Evolutionary conservation across 345 rosid genomes (phyloP), one percentile per base, ranked within the genome.

Genomic region (Corchorus olitorius): DNA sequence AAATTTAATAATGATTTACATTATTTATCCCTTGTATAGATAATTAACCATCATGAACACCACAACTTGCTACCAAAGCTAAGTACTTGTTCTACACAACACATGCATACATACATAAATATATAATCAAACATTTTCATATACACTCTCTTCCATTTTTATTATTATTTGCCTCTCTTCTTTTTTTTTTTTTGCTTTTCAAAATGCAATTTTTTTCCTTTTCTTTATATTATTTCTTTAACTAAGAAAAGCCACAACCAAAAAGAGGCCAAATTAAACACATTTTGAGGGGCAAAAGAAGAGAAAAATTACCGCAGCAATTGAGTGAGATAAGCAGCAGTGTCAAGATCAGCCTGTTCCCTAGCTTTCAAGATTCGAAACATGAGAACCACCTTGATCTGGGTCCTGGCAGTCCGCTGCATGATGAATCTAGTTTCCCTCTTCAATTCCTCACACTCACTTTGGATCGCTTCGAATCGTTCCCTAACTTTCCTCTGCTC

Each of bases 371-470:
- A 2, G 41, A 65, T 65, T 10, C 22, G 70, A 33, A 65, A 41
- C 70, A 65, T 65, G 6, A 65, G 13, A 17, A 15, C 69, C 69
- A 65, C 17, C 49, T 65, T 65, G 33, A 65, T 65, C 17, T 39
- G 69, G 33, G 69, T 65, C 8, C 33, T 39, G 4, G 50, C 69
- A n/a, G 7, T 39, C 41, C 41, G 13, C 20, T 65, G 69, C 33
- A 65, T 41, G 9, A 41, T 39, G 69, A 9, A n/a, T 41, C 69
- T n/a, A 17, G 50, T 65, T 65, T 65, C 69, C 9, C 27, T 65
- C 69, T 65, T 65, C 27, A 65, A 65, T 39, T 39, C 69, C 50
- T 65, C 69, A 11, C 50, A 65, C 33, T 65, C 69, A 41, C 20
- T 65, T 16, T 1, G 50, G n/a, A 65, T 10, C 22, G 50, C 33